phyloP scores from a whole-genome alignment of 257 asterid genomes.

The Gentiana macrophylla region DNA sequence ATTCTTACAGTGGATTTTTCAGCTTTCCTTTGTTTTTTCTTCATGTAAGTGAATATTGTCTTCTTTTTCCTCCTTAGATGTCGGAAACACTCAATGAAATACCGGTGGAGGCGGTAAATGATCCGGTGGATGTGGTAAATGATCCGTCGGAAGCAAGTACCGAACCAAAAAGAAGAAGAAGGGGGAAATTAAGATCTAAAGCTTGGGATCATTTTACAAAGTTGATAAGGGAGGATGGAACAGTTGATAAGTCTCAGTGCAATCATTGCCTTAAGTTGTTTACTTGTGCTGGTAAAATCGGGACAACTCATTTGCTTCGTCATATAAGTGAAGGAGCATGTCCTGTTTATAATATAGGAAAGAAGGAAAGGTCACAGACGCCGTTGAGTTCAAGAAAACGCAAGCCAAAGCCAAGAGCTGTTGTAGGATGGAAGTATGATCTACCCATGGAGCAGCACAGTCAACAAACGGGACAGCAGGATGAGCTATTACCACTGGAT shows the following conservation, averaged over 20 bases:
- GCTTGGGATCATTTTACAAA: slow-evolving; percentile 93
- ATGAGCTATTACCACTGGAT: slow-evolving; percentile 31
- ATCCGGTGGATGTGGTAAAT: slow-evolving; percentile 29
- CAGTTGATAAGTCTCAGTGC: slow-evolving; percentile 63
- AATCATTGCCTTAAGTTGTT: slow-evolving; percentile 70
- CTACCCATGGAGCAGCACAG: slow-evolving; percentile 31
- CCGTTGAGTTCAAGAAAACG: slow-evolving; percentile 27
- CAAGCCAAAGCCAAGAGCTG: slow-evolving; percentile 22
- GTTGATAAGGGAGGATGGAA: slow-evolving; percentile 69
- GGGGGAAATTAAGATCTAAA: slow-evolving; percentile 61
- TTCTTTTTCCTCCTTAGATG: slow-evolving; percentile 29
- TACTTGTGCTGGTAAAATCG: slow-evolving; percentile 63
- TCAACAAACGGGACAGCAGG: slow-evolving; percentile 29
- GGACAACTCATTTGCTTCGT: slow-evolving; percentile 87
- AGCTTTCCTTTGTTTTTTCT: neutral
- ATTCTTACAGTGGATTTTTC: neutral
- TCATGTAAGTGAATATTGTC: too few relatives aligned
- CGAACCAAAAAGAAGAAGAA: slow-evolving; percentile 63
- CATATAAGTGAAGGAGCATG: slow-evolving; percentile 73
- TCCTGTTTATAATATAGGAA: slow-evolving; percentile 46
- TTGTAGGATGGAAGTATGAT: slow-evolving; percentile 44
- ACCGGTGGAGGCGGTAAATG: neutral
- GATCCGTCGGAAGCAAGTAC: slow-evolving; percentile 46
- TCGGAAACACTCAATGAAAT: slow-evolving; percentile 30
- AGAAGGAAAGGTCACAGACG: slow-evolving; percentile 23